These are phyloP conservation scores for Thelonectria olida DNA, from an alignment of 2,329 filamentous ascomycete genomes.

Conservation along the genomic window DNA sequence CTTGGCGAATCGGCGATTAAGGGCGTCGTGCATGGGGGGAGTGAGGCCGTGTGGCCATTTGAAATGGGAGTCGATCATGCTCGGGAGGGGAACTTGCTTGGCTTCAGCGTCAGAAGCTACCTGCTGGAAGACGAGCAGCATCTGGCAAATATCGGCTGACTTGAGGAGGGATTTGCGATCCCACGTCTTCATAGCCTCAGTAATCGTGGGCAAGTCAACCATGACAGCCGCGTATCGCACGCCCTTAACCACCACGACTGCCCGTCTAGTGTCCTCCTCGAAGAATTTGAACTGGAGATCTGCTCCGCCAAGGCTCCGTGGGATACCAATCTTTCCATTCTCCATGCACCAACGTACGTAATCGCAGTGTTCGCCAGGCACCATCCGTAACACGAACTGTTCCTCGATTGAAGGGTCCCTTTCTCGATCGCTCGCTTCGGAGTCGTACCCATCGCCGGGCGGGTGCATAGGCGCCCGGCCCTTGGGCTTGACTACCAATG, in stretches of 20 bases:
- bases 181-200: constrained; percentile 94
- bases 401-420: constrained; percentile 88
- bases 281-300: constrained; percentile 86
- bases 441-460: constrained; percentile 92
- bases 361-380: constrained; percentile 85
- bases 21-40: constrained; percentile 86
- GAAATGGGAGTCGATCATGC: constrained; percentile 73
- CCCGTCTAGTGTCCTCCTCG: constrained; percentile 76
- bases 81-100: constrained; percentile 72
- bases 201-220: constrained; percentile 86
- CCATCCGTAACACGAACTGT: constrained; percentile 89
- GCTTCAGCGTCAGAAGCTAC: constrained; percentile 75
- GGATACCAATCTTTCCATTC: constrained; percentile 78
- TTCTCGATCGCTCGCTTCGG: constrained; percentile 91
- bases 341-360: constrained; percentile 80
- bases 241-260: constrained; percentile 74
- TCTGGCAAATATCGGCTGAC: constrained; percentile 87
- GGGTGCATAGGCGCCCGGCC: constrained; percentile 75
- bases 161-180: constrained; percentile 90
- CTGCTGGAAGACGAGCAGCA: constrained; percentile 80
- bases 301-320: constrained; percentile 71
- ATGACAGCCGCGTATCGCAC: constrained; percentile 79
- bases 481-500: constrained; percentile 65
- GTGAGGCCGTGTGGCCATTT: constrained; percentile 88
- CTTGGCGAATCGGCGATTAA: constrained; percentile 84